Base-by-base conservation (phyloP, 495 filamentous ascomycete species). In the Poronia punctata region DNA sequence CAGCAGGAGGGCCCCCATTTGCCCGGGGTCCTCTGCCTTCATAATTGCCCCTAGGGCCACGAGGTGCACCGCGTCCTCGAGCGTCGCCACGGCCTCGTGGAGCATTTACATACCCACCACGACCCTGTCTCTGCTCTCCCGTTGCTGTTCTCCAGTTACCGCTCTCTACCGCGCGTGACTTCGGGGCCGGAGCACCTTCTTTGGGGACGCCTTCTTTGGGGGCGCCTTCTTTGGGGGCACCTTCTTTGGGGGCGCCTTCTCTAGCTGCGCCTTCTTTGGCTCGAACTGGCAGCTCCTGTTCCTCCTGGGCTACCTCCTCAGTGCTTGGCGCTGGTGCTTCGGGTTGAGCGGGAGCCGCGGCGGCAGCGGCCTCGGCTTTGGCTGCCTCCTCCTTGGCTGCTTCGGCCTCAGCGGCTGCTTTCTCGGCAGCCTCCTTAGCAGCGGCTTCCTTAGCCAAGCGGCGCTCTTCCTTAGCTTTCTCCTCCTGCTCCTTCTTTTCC, bases 401-500 rank as follows among this genome's bases (percentile, higher is more conserved):
- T 52, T 50, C 45, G 53, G 51, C 56, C 17, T 47, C 48, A 35
- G 67, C 57, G 41, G 69, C 71, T n/a, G 57, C 57, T 44, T 76
- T 73, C 19, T 76, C 70, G 33, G 78, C 76, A 17, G 70, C 62
- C 22, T 77, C 71, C 27, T 80, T 82, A 2, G 75, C 73, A 22
- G 67, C 67, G 28, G 68, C 68, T 40, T 92, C 86, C 36, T 82
- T 82, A 3, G 78, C 78, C 1, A 69, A 52, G 28, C 68, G 70
- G 58, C 77, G 80, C 39, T 92, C 87, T 43, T 83, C 76, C 57
- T 81, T 83, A 15, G 77, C 80, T 64, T 90, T 93, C 31, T 94
- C 87, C 3, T 95, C 90, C 0, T 79, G 78, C 38, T 95, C 90
- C 60, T 83, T 85, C 75, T 88, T 94, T 52, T 85, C 81, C 46